Conservation (phyloP, 805 yeast species). For the Zygoascus ofunaensis region DNA sequence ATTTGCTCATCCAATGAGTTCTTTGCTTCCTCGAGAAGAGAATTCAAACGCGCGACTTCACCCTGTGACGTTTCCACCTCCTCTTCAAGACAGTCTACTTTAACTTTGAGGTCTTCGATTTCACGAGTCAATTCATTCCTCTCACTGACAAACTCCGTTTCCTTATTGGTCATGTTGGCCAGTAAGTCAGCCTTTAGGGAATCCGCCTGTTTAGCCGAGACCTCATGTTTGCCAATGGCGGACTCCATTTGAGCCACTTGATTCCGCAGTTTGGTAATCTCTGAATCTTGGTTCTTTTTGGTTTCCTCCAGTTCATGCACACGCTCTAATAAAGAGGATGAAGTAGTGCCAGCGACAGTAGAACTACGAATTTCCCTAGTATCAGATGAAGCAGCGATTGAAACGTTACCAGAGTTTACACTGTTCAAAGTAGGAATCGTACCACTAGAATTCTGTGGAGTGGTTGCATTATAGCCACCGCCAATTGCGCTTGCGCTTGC, state of each 20-base stretch:
- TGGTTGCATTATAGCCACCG: conserved; percentile 6
- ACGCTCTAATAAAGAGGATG: conserved; percentile 7
- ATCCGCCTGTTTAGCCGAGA: conserved; percentile 20
- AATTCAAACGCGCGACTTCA: conserved; percentile 2
- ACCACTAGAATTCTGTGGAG: background rate
- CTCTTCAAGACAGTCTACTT: conserved; percentile 35
- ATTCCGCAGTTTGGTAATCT: background rate
- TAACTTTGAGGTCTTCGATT: conserved; percentile 36
- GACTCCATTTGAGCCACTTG: conserved; percentile 27
- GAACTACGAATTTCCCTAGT: no score
- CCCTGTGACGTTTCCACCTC: conserved; percentile 7
- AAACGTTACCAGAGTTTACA: background rate
- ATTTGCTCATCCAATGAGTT: background rate
- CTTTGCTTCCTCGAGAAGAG: conserved; percentile 2
- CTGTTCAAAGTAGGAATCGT: background rate
- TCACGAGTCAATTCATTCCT: conserved; percentile 42
- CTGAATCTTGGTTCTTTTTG: conserved; percentile 5
- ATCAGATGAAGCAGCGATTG: no score
- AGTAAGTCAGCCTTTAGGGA: conserved; percentile 52
- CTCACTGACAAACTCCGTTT: conserved; percentile 48
- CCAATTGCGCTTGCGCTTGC: conserved; percentile 15
- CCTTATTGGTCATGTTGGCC: conserved; percentile 60
- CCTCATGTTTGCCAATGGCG: conserved; percentile 24
- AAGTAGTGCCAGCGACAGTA: background rate
- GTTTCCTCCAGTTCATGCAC: conserved; percentile 14